phyloP scores from a whole-genome alignment of 345 rosid genomes.

The Aquilaria yunnanensis region DNA sequence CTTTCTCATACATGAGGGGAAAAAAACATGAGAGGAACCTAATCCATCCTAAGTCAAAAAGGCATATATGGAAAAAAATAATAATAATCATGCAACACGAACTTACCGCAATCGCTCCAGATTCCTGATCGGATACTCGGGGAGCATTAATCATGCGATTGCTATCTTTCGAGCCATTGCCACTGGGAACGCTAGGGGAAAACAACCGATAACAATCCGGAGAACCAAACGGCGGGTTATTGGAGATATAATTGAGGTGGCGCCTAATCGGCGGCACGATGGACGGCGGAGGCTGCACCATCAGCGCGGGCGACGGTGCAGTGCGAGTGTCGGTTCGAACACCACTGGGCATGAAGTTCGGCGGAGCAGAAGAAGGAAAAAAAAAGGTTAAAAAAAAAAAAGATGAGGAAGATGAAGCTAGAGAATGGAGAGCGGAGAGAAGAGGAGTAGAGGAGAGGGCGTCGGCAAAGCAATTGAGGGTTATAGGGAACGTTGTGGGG shows the following conservation, averaged over 20 bases:
- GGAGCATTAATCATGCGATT: slow-evolving; percentile 1
- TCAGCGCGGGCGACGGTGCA: slow-evolving; percentile 26
- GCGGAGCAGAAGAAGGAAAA: not conserved
- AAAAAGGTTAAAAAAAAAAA: no score
- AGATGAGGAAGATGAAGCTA: not conserved
- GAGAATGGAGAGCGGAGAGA: not conserved
- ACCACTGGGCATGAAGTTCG: slow-evolving; percentile 42
- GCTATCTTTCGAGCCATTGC: not conserved
- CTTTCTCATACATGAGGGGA: not conserved
- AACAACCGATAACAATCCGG: slow-evolving; percentile 71
- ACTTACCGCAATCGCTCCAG: slow-evolving; percentile 70
- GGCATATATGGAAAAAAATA: not conserved
- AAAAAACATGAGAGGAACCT: not conserved
- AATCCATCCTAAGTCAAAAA: not conserved
- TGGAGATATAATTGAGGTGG: slow-evolving; percentile 65
- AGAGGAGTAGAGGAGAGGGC: slow-evolving; percentile 12
- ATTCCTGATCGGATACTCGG: slow-evolving; percentile 42
- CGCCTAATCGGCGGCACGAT: slow-evolving; percentile 67
- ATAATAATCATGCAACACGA: not conserved
- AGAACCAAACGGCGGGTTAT: slow-evolving; percentile 65
- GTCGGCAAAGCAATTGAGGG: not conserved
- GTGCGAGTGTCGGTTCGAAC: slow-evolving; percentile 41
- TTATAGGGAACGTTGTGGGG: no score
- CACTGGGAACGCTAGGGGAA: slow-evolving; percentile 21
- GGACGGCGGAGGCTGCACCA: slow-evolving; percentile 26